Evolutionary conservation across 2,329 filamentous ascomycete genomes (phyloP).

Genomic region (Nannizziopsis barbatae): DNA sequence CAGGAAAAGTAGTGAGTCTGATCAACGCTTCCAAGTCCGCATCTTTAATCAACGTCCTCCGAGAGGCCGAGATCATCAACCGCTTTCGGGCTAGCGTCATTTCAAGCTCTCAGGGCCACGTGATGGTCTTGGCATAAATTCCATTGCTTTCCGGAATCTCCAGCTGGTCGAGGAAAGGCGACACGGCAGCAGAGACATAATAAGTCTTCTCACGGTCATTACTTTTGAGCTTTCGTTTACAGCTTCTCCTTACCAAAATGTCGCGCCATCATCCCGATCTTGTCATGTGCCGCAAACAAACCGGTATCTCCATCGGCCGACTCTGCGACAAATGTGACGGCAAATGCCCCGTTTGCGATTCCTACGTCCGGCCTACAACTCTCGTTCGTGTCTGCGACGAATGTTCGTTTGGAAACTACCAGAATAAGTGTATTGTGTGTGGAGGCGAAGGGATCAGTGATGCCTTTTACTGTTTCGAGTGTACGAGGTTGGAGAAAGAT

Average conservation of each 20-base stretch:
- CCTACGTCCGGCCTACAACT: conserved; percentile 94
- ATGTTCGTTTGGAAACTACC: conserved; percentile 98
- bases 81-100: no score
- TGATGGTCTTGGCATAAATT: no score
- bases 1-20: neutral
- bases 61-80: no score
- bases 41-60: no score
- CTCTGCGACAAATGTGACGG: conserved; percentile 99
- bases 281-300: conserved; percentile 98
- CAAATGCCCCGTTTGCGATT: conserved; percentile 98
- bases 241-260: conserved; percentile 43
- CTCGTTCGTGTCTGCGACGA: conserved; percentile 98
- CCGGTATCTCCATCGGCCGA: conserved; percentile 93
- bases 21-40: no score
- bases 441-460: conserved; percentile 96
- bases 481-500: conserved; percentile 91
- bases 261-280: conserved; percentile 95
- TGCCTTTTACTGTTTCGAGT: conserved; percentile 99
- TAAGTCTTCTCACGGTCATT: no score
- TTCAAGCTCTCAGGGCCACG: no score
- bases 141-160: no score
- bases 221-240: no score
- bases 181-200: no score
- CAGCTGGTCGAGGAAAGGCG: no score
- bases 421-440: conserved; percentile 99